Conservation (phyloP, 2,329 filamentous ascomycete species). For the Ramularia endophylla region DNA sequence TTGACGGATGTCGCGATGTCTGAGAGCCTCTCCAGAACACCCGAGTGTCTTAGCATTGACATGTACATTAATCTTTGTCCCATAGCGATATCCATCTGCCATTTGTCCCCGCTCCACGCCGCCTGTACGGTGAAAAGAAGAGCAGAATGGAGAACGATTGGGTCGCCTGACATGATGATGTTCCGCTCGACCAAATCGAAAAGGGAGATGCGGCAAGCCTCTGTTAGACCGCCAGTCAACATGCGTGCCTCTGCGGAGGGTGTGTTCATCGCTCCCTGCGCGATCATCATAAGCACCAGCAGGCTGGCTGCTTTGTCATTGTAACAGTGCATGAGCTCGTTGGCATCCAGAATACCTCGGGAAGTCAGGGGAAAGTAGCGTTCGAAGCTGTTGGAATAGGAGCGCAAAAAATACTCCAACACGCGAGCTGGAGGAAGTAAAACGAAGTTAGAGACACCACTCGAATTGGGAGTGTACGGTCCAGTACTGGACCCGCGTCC, state of each 20-base stretch:
- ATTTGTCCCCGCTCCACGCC: slow-evolving; percentile 70
- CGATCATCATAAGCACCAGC: slow-evolving; percentile 65
- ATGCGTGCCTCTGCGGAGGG: slow-evolving; percentile 59
- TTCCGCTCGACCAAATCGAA: slow-evolving; percentile 69
- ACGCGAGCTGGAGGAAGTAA: slow-evolving; percentile 61
- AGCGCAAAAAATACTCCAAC: slow-evolving; percentile 61
- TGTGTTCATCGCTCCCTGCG: slow-evolving; percentile 62
- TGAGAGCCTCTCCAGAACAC: slow-evolving; percentile 51
- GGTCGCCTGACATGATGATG: slow-evolving; percentile 60
- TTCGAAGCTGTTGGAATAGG: slow-evolving; percentile 60
- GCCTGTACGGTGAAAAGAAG: slow-evolving; percentile 63
- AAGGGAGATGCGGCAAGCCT: slow-evolving; percentile 65
- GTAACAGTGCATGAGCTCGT: slow-evolving; percentile 56
- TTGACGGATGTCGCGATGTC: slow-evolving; percentile 42
- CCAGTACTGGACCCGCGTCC: slow-evolving; percentile 13
- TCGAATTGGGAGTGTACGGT: slow-evolving; percentile 41
- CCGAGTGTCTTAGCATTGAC: slow-evolving; percentile 64
- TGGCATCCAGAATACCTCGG: slow-evolving; percentile 57
- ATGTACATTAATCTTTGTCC: slow-evolving; percentile 68
- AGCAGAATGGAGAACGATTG: slow-evolving; percentile 58
- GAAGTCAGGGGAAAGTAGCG: slow-evolving; percentile 60
- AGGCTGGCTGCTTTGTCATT: slow-evolving; percentile 61
- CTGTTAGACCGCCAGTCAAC: slow-evolving; percentile 60
- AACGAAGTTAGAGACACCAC: slow-evolving; percentile 55
- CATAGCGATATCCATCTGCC: slow-evolving; percentile 73